Evolutionary conservation across 2,329 filamentous ascomycete species (phyloP).

Genomic region (Microdochium nivale): DNA sequence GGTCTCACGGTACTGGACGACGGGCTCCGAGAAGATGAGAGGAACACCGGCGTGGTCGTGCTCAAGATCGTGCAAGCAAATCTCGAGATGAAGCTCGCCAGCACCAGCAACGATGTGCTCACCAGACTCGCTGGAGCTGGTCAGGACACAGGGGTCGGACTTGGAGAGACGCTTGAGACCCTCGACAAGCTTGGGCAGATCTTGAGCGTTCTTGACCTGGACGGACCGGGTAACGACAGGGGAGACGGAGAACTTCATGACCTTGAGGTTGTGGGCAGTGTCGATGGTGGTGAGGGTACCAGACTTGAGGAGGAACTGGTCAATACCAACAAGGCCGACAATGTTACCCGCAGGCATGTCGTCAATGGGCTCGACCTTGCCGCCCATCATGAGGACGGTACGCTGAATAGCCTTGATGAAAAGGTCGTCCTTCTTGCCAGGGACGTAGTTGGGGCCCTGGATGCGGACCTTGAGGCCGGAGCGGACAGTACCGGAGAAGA

Average conservation of each 20-base stretch:
- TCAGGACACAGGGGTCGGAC: slow-evolving; percentile 97
- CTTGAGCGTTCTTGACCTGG: slow-evolving; percentile 99
- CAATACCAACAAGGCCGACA: slow-evolving; percentile 96
- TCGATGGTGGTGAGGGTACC: slow-evolving; percentile 97
- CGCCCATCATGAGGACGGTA: slow-evolving; percentile 99
- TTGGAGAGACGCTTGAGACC: slow-evolving; percentile 99
- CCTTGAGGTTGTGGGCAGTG: slow-evolving; percentile 46
- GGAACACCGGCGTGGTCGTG: slow-evolving; percentile 98
- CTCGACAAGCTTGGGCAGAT: slow-evolving; percentile 99
- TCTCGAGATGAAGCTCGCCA: slow-evolving; percentile 98
- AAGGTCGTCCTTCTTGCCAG: slow-evolving; percentile 97
- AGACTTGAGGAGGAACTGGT: slow-evolving; percentile 99
- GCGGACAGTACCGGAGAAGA: slow-evolving; percentile 96
- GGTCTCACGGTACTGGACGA: slow-evolving; percentile 98
- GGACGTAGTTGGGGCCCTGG: slow-evolving; percentile 97
- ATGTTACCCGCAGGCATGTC: slow-evolving; percentile 99
- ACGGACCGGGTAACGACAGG: slow-evolving; percentile 98
- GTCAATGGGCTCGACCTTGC: slow-evolving; percentile 97
- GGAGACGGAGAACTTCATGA: slow-evolving; percentile 34
- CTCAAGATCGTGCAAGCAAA: slow-evolving; percentile 99
- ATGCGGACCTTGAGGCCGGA: slow-evolving; percentile 99
- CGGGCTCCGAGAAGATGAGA: slow-evolving; percentile 94
- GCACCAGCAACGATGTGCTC: slow-evolving; percentile 99
- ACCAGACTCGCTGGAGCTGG: slow-evolving; percentile 80
- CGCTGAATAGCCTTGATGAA: slow-evolving; percentile 99